Evolutionary conservation across 1,284 basidiomycete species (phyloP), one percentile per base, ranked within the genome.

Genomic region (Malassezia pachydermatis): DNA sequence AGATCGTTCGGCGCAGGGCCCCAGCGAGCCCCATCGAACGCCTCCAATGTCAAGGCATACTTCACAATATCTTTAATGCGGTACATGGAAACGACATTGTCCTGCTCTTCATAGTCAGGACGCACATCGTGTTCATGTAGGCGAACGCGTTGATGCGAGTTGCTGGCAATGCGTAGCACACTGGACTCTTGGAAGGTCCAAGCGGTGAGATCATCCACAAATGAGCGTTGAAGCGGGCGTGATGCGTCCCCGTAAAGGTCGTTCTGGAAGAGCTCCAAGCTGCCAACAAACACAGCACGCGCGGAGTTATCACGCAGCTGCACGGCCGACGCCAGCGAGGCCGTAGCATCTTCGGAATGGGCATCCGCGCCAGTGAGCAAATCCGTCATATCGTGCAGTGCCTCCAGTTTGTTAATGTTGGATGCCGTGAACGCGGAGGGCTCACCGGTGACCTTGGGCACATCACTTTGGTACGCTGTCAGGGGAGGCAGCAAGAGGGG

Each of bases 171-270:
- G 22, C 86, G 81, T 40, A 94, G 76, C 6, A 88, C 85, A 5
- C 81, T 78, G 0, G 79, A 78, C 73, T 94, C 85, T 65, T 90
- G 86, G 81, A 96, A 94, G 2, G 84, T 79, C 92, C 92, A 98
- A 16, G 80, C 78, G 2, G 82, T 79, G 41, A 96, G 72, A 60
- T 92, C 87, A 38, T 76, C 73, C 3, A 77, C 78, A 49, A 95
- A 83, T 35, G 79, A 79, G 13, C 76, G 74, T 71, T 96, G 96
- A 11, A 84, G 76, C 11, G 76, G 74, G 14, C 81, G 81, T 45
- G 80, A 81, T 50, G 44, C 59, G 13, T 41, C 37, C 0, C 37
- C 39, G 33, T 60, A 35, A 34, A 56, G 48, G 1, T 35, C 40
- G 33, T 78, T 74, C 17, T 78, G 81, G 72, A 96, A 84, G 52